Conservation (phyloP, 805 yeast genomes). For the Candida ipomoeae region DNA sequence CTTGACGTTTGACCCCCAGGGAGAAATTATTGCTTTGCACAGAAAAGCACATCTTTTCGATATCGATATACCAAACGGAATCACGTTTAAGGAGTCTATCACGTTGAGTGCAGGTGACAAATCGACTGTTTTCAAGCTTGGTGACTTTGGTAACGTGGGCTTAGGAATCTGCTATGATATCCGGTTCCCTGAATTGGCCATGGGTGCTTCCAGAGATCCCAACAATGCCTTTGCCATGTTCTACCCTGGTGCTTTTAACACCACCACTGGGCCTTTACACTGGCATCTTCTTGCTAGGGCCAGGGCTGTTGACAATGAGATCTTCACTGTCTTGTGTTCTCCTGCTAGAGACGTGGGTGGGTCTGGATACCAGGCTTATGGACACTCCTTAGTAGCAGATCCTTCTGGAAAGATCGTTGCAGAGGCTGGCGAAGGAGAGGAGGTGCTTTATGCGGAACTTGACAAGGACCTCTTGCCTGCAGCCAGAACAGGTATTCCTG, state of each 20-base stretch:
- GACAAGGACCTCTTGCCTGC: conserved; percentile 55
- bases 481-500: conserved; percentile 66
- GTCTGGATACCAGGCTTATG: conserved; percentile 57
- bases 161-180: conserved; percentile 83
- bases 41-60: conserved; percentile 90
- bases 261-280: conserved; percentile 79
- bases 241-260: conserved; percentile 82
- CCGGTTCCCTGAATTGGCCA: conserved; percentile 75
- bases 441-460: conserved; percentile 67
- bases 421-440: conserved; percentile 79
- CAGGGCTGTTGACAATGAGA: conserved; percentile 61
- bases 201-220: conserved; percentile 58
- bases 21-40: conserved; percentile 80
- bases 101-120: conserved; percentile 75
- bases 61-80: conserved; percentile 86
- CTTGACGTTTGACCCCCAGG: conserved; percentile 64
- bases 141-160: conserved; percentile 54
- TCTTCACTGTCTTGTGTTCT: conserved; percentile 71
- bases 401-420: conserved; percentile 58
- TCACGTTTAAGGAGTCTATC: conserved; percentile 78
- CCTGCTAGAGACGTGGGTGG: conserved; percentile 75
- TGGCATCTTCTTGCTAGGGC: conserved; percentile 75
- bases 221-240: conserved; percentile 68
- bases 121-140: conserved; percentile 70
- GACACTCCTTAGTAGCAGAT: conserved; percentile 61